These are phyloP conservation scores for Scedosporium minutisporum DNA, from an alignment of 2,329 filamentous ascomycete species.

Conservation along the genomic window DNA sequence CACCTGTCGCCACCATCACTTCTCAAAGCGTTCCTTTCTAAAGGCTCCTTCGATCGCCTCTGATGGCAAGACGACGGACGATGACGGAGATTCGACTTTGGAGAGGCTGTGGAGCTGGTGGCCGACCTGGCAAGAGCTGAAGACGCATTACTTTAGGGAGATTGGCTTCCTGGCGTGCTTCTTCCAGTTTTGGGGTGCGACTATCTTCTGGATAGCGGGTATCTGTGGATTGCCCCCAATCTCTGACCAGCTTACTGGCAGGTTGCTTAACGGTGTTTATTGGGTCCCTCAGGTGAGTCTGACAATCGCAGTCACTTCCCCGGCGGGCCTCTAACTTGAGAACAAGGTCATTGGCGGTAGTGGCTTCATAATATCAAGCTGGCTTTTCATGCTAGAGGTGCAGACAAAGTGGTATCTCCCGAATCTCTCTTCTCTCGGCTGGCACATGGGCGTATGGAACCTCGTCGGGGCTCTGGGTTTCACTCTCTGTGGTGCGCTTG, in stretches of 20 bases:
- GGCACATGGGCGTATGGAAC: slow-evolving; percentile 61
- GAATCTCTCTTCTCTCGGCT: slow-evolving; percentile 46
- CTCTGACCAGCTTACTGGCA: slow-evolving; percentile 33
- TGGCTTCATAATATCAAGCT: slow-evolving; percentile 49
- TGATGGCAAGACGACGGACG: background rate
- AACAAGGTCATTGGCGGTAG: slow-evolving; percentile 44
- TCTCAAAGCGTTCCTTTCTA: slow-evolving; percentile 15
- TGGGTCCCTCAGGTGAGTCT: slow-evolving; percentile 40
- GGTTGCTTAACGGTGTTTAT: slow-evolving; percentile 43
- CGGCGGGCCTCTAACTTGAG: background rate
- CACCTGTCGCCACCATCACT: slow-evolving; percentile 18
- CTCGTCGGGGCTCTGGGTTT: slow-evolving; percentile 54
- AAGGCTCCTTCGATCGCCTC: background rate
- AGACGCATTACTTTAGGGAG: slow-evolving; percentile 49
- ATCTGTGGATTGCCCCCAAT: slow-evolving; percentile 51
- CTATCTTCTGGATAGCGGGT: slow-evolving; percentile 55
- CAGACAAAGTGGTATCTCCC: slow-evolving; percentile 55
- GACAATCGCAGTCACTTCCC: background rate
- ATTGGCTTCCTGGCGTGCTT: slow-evolving; percentile 53
- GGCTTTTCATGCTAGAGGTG: slow-evolving; percentile 57
- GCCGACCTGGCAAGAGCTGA: slow-evolving; percentile 45
- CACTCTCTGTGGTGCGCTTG: slow-evolving; percentile 49
- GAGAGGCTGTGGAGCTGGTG: slow-evolving; percentile 46
- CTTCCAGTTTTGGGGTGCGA: slow-evolving; percentile 47
- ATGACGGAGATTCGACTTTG: background rate